A percentile compares a stretch with the other conserved stretches of the same genome.
phyloP scores from a whole-genome alignment of 345 rosid genomes.

The Camelina sativa region DNA sequence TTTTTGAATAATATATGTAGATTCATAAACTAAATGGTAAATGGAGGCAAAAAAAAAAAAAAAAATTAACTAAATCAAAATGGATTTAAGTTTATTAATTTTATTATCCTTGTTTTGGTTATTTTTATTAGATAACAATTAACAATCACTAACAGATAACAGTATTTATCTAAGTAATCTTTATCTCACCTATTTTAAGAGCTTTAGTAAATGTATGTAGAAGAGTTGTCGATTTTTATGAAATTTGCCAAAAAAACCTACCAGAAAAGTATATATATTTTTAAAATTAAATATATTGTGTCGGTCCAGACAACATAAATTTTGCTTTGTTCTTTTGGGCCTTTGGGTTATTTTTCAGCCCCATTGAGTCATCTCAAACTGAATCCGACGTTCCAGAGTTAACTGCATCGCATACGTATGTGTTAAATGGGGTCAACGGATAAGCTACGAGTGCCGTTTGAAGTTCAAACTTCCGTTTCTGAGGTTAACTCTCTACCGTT shows the following conservation, averaged over 20 bases:
- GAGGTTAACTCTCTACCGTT: constrained; percentile 28
- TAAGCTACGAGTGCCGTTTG: constrained; percentile 38
- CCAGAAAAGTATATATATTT: background rate
- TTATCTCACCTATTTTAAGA: background rate
- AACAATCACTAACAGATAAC: background rate
- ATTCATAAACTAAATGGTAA: no score
- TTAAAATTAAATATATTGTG: background rate
- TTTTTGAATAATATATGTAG: no score
- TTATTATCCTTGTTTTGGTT: background rate
- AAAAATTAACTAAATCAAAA: background rate
- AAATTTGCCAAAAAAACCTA: background rate
- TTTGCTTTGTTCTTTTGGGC: constrained; percentile 10
- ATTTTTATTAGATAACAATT: background rate
- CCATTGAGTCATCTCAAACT: background rate
- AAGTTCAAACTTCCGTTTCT: constrained; percentile 37
- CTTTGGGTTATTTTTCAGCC: background rate
- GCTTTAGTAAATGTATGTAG: background rate
- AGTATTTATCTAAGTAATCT: background rate
- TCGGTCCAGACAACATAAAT: background rate
- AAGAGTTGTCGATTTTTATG: no score
- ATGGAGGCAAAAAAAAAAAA: no score
- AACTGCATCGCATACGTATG: background rate
- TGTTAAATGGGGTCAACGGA: constrained; percentile 22
- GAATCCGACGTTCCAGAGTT: constrained; percentile 26
- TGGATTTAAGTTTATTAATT: background rate